Evolutionary conservation across 2,329 filamentous ascomycete genomes (phyloP).

Genomic region (Elsinoe australis): DNA sequence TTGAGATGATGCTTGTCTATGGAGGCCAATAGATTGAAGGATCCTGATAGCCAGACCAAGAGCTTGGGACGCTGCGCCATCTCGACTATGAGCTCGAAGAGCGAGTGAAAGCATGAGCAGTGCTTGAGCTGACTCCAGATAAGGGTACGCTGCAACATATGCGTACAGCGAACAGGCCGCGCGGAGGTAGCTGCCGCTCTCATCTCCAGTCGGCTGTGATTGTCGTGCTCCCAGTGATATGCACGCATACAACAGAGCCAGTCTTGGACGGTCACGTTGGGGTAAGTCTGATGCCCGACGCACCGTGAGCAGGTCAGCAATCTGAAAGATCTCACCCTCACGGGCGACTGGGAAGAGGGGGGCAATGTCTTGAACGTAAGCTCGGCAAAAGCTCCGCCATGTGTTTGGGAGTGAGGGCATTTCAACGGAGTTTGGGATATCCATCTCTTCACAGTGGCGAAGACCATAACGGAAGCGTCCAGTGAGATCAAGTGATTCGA

Average conservation of each 20-base stretch:
- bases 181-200: constrained; percentile 9
- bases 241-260: not conserved
- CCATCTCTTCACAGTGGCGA: not conserved
- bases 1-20: constrained; percentile 7
- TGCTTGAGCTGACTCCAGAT: constrained; percentile 15
- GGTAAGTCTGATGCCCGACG: not conserved
- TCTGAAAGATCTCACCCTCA: not conserved
- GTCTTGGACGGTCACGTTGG: not conserved
- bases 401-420: not conserved
- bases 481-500: not conserved
- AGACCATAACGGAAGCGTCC: constrained; percentile 7
- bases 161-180: constrained; percentile 11
- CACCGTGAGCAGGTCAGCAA: not conserved
- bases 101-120: constrained; percentile 16
- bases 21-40: constrained; percentile 17
- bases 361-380: not conserved
- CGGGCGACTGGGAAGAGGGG: not conserved
- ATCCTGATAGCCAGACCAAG: constrained; percentile 16
- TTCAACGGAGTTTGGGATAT: not conserved
- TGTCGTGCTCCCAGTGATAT: not conserved
- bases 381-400: not conserved
- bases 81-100: constrained; percentile 12
- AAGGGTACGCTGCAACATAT: constrained; percentile 6
- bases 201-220: not conserved
- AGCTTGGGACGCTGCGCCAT: constrained; percentile 13